A percentile compares a stretch with the other conserved stretches of the same genome.
phyloP scores from a whole-genome alignment of 2,329 filamentous ascomycete species.

The Lachnellula willkommii region DNA sequence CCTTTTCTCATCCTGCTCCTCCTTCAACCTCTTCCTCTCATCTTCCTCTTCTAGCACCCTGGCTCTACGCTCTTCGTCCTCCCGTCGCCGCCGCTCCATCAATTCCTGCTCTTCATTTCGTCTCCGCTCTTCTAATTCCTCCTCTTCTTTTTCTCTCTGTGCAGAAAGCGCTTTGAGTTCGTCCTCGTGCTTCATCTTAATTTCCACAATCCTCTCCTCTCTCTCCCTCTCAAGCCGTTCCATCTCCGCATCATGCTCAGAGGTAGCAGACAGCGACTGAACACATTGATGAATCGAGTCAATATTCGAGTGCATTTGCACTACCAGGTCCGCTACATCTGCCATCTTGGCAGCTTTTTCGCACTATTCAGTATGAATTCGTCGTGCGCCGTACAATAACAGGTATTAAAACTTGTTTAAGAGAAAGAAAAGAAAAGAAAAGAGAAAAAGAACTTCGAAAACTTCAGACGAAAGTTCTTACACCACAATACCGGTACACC shows the following conservation, averaged over 20 bases:
- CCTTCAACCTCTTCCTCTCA: slow-evolving; percentile 6
- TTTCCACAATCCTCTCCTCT: slow-evolving; percentile 18
- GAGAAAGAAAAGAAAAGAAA: too few species aligned
- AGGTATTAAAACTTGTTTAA: too few species aligned
- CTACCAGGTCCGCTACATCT: slow-evolving; percentile 21
- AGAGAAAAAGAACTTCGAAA: too few species aligned
- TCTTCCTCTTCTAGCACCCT: slow-evolving; percentile 12
- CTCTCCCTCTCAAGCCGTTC: slow-evolving; percentile 19
- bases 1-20: slow-evolving; percentile 19
- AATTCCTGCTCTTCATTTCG: slow-evolving; percentile 19
- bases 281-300: slow-evolving; percentile 24
- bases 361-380: background rate
- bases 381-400: background rate
- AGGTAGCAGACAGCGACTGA: slow-evolving; percentile 19
- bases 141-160: slow-evolving; percentile 14
- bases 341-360: background rate
- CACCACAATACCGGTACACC: background rate
- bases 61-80: slow-evolving; percentile 14
- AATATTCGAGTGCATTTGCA: slow-evolving; percentile 26
- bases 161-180: slow-evolving; percentile 9
- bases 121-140: slow-evolving; percentile 13
- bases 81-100: slow-evolving; percentile 13
- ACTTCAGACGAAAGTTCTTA: background rate
- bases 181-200: slow-evolving; percentile 18
- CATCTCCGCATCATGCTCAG: slow-evolving; percentile 23